Percentiles rank a stretch among this genome's conserved stretches.
Conservation (phyloP, 192 early-diverging fungal genomes). For the Coemansia brasiliensis region DNA sequence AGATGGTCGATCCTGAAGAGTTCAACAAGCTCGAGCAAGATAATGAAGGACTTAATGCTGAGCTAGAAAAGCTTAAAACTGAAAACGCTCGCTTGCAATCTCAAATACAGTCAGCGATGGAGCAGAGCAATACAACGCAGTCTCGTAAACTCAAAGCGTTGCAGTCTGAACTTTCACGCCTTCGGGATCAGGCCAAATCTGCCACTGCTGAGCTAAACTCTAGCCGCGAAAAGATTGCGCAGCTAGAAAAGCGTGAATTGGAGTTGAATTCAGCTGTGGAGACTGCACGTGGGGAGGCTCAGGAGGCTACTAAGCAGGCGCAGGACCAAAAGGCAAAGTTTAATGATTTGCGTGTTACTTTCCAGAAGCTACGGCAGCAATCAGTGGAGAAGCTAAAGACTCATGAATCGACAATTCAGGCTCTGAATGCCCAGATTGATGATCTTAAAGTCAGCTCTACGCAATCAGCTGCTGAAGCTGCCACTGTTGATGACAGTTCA, state of each 20-base stretch:
- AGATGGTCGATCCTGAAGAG: constrained; percentile 79
- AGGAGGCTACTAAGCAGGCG: constrained; percentile 3
- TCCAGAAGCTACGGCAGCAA: constrained; percentile 47
- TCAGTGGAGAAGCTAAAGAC: constrained; percentile 32
- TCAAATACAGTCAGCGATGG: background rate
- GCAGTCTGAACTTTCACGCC: constrained; percentile 25
- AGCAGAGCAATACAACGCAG: constrained; percentile 14
- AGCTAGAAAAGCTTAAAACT: constrained; percentile 7
- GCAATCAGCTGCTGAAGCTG: background rate
- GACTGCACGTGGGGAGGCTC: background rate
- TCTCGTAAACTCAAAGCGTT: constrained; percentile 1
- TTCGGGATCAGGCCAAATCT: constrained; percentile 14
- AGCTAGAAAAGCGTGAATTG: background rate
- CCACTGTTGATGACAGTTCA: background rate
- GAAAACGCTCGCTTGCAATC: constrained; percentile 16
- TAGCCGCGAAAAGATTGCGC: background rate
- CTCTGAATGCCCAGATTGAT: constrained; percentile 25
- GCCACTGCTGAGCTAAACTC: constrained; percentile 3
- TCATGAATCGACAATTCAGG: constrained; percentile 34
- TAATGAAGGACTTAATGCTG: constrained; percentile 28
- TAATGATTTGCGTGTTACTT: constrained; percentile 27
- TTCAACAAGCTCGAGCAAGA: constrained; percentile 66
- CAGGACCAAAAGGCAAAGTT: constrained; percentile 29
- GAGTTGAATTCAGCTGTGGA: constrained; percentile 8
- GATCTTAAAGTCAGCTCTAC: constrained; percentile 10